phyloP scores from a whole-genome alignment of 441 rosid species.

The Gossypium gossypioides region DNA sequence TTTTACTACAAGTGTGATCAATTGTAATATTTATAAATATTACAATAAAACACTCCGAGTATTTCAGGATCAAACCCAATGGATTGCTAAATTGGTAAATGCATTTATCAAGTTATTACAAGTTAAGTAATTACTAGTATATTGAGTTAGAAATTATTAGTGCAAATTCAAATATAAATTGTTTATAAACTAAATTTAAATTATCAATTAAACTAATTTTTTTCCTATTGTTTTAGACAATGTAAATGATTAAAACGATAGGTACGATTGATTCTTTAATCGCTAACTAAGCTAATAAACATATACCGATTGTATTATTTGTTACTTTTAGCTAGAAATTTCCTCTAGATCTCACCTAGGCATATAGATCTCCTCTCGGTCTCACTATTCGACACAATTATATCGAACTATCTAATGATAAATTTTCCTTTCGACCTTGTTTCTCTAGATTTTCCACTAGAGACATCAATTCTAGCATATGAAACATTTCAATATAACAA shows the following conservation, averaged over 20 bases:
- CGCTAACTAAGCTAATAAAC: too few species aligned
- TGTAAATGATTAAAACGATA: too few species aligned
- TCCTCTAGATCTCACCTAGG: neutral
- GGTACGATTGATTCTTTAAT: too few species aligned
- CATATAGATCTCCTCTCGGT: neutral
- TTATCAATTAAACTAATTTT: too few species aligned
- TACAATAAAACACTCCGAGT: too few species aligned
- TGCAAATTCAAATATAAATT: too few species aligned
- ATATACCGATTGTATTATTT: too few species aligned
- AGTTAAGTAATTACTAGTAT: neutral
- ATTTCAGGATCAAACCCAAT: neutral
- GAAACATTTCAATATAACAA: too few species aligned
- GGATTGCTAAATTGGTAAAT: neutral
- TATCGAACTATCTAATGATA: neutral
- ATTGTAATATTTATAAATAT: neutral
- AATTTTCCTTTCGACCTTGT: neutral
- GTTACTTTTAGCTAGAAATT: too few species aligned
- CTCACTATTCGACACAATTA: neutral
- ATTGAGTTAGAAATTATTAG: too few species aligned
- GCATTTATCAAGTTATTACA: neutral
- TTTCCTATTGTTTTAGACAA: too few species aligned
- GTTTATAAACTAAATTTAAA: too few species aligned
- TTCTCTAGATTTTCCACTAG: neutral
- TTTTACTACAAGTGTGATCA: neutral
- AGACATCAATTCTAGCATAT: neutral